phyloP scores from a whole-genome alignment of 805 yeast species.

The Metschnikowia santaceciliae region DNA sequence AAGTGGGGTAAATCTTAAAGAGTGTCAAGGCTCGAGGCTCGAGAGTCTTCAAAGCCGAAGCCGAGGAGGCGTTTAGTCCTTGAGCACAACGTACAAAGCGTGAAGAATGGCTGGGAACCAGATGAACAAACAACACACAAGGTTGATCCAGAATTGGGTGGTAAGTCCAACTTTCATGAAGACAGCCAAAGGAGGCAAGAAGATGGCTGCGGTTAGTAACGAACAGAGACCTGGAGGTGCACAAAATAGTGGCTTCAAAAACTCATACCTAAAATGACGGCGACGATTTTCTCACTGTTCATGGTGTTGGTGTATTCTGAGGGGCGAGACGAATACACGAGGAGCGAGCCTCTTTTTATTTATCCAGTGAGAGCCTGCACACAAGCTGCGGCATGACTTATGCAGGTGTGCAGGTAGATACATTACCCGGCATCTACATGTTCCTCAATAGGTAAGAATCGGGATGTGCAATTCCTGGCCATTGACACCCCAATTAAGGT shows the following conservation, averaged over 20 bases:
- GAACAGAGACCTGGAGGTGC: neutral
- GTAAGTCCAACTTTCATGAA: slow-evolving; percentile 66
- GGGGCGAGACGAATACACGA: neutral
- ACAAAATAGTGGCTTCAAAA: neutral
- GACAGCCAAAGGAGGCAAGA: slow-evolving; percentile 76
- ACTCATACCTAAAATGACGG: slow-evolving; percentile 31
- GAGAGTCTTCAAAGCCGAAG: neutral
- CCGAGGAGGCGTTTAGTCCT: slow-evolving; percentile 9
- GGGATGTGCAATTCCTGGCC: neutral
- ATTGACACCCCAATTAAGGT: too few relatives aligned
- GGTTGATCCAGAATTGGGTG: slow-evolving; percentile 59
- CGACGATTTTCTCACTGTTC: slow-evolving; percentile 41
- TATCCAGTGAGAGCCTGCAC: neutral
- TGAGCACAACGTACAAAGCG: slow-evolving; percentile 60
- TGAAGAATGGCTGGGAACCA: slow-evolving; percentile 82
- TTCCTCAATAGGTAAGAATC: too few relatives aligned
- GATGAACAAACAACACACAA: slow-evolving; percentile 54
- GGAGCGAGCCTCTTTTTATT: neutral
- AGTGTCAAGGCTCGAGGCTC: neutral
- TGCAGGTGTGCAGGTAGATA: neutral
- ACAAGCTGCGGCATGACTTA: neutral
- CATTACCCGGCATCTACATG: neutral
- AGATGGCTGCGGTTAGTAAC: slow-evolving; percentile 42
- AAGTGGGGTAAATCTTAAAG: neutral
- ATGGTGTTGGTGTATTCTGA: slow-evolving; percentile 15